Conservation (phyloP, 2,329 filamentous ascomycete species). For the Trichophyton benhamiae region DNA sequence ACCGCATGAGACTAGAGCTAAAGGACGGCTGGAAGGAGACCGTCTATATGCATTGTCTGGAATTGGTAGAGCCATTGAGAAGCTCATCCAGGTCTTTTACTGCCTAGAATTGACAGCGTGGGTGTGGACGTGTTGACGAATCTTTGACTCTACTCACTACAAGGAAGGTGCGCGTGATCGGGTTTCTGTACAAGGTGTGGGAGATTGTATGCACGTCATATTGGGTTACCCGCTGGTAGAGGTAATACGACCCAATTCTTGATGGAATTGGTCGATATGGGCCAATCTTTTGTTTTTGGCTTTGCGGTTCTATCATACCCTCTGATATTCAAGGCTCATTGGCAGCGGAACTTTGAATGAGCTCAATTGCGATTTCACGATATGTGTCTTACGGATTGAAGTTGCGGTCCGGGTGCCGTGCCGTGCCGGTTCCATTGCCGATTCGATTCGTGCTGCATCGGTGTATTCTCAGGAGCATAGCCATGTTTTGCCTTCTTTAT, state of each 20-base stretch:
- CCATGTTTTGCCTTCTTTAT: too few relatives aligned
- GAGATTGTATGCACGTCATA: slow-evolving; percentile 2
- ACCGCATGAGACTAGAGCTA: neutral
- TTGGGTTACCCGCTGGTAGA: neutral
- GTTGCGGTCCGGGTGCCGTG: slow-evolving; percentile 1
- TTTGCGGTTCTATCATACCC: neutral
- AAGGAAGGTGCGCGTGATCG: slow-evolving; percentile 2
- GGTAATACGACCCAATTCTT: slow-evolving; percentile 3
- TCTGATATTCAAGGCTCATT: neutral
- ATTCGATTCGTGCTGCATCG: neutral
- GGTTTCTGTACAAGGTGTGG: slow-evolving; percentile 5
- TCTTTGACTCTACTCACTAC: neutral
- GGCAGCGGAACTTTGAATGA: neutral
- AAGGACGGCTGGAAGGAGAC: neutral
- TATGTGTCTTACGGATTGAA: neutral
- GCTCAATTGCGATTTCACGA: neutral
- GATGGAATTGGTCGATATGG: neutral
- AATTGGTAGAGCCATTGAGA: neutral
- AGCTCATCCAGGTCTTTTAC: neutral
- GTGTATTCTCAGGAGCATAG: neutral
- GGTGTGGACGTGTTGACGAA: slow-evolving; percentile 1
- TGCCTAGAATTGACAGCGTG: neutral
- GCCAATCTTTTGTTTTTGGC: neutral
- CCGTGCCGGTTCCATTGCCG: neutral
- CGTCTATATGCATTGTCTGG: neutral